Evolutionary conservation across 179 eudicot species (phyloP).

Genomic region (Amaranthus tricolor): DNA sequence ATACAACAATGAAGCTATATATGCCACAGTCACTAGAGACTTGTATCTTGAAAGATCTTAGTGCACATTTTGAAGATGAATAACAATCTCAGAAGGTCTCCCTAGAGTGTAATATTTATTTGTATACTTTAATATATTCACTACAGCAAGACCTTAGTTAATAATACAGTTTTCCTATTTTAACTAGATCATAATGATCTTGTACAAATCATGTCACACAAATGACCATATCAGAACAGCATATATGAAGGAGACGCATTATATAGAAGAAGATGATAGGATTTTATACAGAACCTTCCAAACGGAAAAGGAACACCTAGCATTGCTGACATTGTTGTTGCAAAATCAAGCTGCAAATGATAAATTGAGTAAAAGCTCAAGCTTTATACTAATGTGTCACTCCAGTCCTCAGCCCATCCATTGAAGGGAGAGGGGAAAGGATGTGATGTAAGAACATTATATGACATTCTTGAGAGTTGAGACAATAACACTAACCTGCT

Average conservation of each 20-base stretch:
- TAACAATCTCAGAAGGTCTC: neutral
- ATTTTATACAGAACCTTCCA: slow-evolving; percentile 83
- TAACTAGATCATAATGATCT: slow-evolving; percentile 8
- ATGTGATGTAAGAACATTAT: neutral
- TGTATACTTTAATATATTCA: neutral
- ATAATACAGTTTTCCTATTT: neutral
- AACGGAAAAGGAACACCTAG: slow-evolving; percentile 94
- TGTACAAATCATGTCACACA: slow-evolving; percentile 3
- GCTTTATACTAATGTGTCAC: neutral
- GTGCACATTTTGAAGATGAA: neutral
- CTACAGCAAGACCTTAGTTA: neutral
- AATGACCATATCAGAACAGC: slow-evolving; percentile 1
- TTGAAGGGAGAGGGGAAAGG: neutral
- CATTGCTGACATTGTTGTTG: slow-evolving; percentile 85
- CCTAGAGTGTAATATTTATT: neutral
- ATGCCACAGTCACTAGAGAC: neutral
- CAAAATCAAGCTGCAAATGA: slow-evolving; percentile 91
- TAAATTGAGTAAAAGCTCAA: slow-evolving; percentile 26
- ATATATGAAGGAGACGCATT: neutral
- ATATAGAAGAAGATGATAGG: slow-evolving; percentile 12
- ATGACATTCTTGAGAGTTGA: neutral
- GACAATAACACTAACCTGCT: slow-evolving; percentile 58
- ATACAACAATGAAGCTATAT: neutral
- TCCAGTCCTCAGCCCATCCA: no score
- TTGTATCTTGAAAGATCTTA: neutral